Evolutionary conservation across 768 basidiomycete genomes (phyloP).

Genomic region (Phaeotremella fagi): DNA sequence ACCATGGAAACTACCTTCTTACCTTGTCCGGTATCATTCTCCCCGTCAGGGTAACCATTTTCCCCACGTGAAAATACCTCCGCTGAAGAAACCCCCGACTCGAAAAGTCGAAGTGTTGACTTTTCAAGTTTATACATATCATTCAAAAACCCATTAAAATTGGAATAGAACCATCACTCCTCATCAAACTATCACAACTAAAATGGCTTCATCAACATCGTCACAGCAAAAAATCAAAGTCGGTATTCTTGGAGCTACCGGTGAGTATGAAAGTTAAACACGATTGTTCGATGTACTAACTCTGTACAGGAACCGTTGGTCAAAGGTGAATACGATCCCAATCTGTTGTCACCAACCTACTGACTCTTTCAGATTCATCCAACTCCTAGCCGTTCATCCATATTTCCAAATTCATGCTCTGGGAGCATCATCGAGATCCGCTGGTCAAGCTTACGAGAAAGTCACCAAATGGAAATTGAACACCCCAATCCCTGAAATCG

Average conservation of each 20-base stretch:
- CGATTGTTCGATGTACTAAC: not conserved
- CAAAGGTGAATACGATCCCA: conserved; percentile 55
- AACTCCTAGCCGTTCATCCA: conserved; percentile 77
- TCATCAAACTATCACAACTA: conserved; percentile 1
- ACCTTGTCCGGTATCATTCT: no score
- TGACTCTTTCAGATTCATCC: conserved; percentile 63
- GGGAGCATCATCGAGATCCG: conserved; percentile 82
- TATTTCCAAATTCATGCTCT: conserved; percentile 83
- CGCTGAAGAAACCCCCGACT: not conserved
- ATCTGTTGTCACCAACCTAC: not conserved
- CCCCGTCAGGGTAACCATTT: no score
- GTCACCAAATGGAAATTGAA: conserved; percentile 77
- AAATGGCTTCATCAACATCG: no score
- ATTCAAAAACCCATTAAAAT: no score
- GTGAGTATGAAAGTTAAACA: conserved; percentile 18
- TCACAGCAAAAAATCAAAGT: conserved; percentile 50
- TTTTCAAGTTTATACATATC: not conserved
- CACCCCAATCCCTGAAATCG: conserved; percentile 63
- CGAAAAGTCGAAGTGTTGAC: not conserved
- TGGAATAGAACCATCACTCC: no score
- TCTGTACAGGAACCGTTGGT: conserved; percentile 67
- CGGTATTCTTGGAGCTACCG: conserved; percentile 50
- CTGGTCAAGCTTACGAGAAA: conserved; percentile 76
- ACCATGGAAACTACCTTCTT: no score
- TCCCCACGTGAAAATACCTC: not conserved